Base-by-base conservation (phyloP, 83 land plant species). In the Picea abies region DNA sequence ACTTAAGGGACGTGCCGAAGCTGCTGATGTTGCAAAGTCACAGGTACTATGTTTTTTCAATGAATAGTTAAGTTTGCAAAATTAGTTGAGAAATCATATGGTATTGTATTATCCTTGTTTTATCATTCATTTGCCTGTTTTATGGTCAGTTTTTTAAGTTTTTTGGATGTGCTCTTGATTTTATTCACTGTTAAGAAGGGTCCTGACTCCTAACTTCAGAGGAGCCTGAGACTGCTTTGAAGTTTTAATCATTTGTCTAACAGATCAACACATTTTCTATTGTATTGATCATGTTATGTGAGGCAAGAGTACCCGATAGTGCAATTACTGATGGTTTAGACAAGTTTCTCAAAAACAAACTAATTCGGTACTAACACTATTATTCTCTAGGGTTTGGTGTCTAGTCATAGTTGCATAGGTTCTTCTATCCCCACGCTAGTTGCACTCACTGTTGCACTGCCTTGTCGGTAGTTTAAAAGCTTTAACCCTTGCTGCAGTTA, bases 11-110 rank as follows among this genome's bases (percentile, higher is more conserved):
- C 89, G 86, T 20, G 90, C 90, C 71, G 90, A 89, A 60, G 85
- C 90, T 49, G 90, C 90, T 73, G 89, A 81, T 65, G 79, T 87
- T 22, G 90, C 90, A 5, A 89, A 89, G 80, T 89, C 90, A 9
- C 90, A 89, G 90, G 90, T 89, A 60, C 15, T n/a, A n/a, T 39
- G n/a, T n/a, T 19, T 68, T 52, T 19, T 17, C 17, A 6, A 19
- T 19, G 56, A 52, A 52, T 52, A 52, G 56, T 52, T 52, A 52
- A 52, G 56, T 10, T 2, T 52, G 56, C 14, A 52, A 52, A 52
- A 12, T 11, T 52, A 10, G 56, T 52, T 52, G 14, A 52, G 12
- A 52, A 52, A 10, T 52, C 14, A 52, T 11, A 52, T 52, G 2
- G 14, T 52, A 52, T 10, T 52, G 14, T 52, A 52, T 52, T 52